Evolutionary conservation across 495 filamentous ascomycete species (phyloP).

Genomic region (Aspergillus cristatus): DNA sequence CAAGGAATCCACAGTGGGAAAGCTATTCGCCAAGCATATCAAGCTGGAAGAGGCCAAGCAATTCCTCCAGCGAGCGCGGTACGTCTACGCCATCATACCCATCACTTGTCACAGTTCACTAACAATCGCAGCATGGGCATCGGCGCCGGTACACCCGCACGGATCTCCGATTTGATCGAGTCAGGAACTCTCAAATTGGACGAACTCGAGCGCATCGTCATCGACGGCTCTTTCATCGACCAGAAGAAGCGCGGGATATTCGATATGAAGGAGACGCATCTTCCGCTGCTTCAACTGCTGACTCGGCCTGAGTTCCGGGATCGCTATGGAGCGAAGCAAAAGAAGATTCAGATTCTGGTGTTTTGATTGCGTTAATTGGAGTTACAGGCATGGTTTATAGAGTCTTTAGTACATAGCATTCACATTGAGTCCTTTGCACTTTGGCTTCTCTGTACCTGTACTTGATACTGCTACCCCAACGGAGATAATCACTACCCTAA

Average conservation of each 20-base stretch:
- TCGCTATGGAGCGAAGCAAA: conserved; percentile 44
- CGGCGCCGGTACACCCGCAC: conserved; percentile 78
- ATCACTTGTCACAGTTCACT: conserved; percentile 1
- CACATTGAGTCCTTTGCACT: no score
- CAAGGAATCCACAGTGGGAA: conserved; percentile 68
- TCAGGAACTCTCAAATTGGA: conserved; percentile 63
- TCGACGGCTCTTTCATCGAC: conserved; percentile 86
- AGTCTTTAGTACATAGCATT: no score
- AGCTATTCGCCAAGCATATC: conserved; percentile 97
- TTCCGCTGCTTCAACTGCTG: conserved; percentile 63
- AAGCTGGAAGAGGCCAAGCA: conserved; percentile 81
- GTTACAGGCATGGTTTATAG: neutral
- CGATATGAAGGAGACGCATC: conserved; percentile 84
- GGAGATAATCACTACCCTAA: no score
- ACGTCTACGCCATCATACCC: conserved; percentile 5
- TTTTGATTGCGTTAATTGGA: conserved; percentile 17
- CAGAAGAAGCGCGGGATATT: conserved; percentile 85
- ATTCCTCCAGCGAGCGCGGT: conserved; percentile 56
- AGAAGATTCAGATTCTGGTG: conserved; percentile 30
- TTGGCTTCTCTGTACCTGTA: no score
- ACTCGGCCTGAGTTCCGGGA: conserved; percentile 57
- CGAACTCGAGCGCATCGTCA: conserved; percentile 65
- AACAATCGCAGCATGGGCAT: conserved; percentile 55
- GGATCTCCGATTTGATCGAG: conserved; percentile 72
- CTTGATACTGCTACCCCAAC: no score